A percentile compares a stretch with the other conserved stretches of the same genome.
These are phyloP conservation scores for Ammopiptanthus mongolicus DNA, from an alignment of 306 rosid species.

Conservation along the genomic window DNA sequence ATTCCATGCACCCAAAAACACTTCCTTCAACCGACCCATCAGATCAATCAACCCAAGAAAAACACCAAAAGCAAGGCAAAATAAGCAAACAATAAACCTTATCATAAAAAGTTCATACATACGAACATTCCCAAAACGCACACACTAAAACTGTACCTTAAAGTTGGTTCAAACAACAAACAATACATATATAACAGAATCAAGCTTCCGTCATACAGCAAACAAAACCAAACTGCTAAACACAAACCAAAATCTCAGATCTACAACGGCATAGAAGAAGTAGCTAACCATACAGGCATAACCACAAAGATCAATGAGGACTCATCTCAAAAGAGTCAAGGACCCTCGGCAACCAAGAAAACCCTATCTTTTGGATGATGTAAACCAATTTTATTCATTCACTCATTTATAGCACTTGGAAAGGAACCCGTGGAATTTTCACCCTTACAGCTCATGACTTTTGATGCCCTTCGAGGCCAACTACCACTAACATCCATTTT, in stretches of 20 bases:
- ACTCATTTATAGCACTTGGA: not conserved
- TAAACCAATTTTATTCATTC: not conserved
- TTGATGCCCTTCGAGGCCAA: not conserved
- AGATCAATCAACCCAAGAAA: not conserved
- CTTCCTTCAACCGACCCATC: not conserved
- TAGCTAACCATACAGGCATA: not conserved
- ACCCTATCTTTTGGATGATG: not conserved
- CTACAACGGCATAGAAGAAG: not conserved
- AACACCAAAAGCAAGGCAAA: not conserved
- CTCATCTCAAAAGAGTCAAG: not conserved
- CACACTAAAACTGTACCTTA: not conserved
- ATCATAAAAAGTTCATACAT: no score
- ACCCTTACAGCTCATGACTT: not conserved
- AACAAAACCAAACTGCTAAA: not conserved
- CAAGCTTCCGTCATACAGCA: not conserved
- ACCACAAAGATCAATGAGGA: no score
- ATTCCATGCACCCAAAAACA: no score
- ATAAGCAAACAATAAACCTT: no score
- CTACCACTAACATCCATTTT: not conserved
- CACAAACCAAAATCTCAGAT: not conserved
- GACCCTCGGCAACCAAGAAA: not conserved
- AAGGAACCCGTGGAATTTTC: not conserved
- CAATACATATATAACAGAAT: no score
- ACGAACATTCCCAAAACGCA: not conserved
- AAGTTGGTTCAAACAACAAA: not conserved